phyloP scores from a whole-genome alignment of 2,329 filamentous ascomycete species.

The Ceratocystis lukuohia region DNA sequence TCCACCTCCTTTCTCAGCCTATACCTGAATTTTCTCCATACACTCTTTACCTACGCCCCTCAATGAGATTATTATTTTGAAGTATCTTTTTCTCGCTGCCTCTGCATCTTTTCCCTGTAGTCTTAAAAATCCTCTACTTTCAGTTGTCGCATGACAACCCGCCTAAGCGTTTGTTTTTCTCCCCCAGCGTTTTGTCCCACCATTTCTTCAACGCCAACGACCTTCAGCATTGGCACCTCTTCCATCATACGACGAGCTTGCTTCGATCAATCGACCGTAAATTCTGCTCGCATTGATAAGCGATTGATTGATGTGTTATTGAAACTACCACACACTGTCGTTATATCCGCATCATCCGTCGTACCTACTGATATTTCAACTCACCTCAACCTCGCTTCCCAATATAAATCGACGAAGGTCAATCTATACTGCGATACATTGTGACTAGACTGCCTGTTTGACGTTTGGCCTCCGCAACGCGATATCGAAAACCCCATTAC shows the following conservation, averaged over 20 bases:
- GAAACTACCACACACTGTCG: neutral
- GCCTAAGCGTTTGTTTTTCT: constrained; percentile 1
- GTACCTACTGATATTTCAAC: neutral
- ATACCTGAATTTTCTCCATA: neutral
- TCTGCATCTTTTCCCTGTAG: constrained; percentile 1
- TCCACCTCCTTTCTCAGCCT: neutral
- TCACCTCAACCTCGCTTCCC: neutral
- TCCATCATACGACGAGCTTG: neutral
- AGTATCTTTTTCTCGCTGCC: neutral
- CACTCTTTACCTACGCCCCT: neutral
- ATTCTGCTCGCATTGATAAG: neutral
- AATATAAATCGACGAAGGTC: too few species aligned
- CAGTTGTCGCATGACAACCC: neutral
- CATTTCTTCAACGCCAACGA: neutral
- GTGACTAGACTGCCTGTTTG: too few species aligned
- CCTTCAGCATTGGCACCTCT: neutral
- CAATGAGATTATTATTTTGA: neutral
- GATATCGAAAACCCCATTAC: too few species aligned
- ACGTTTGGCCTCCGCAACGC: too few species aligned
- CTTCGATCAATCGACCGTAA: neutral
- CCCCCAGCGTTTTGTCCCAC: constrained; percentile 7
- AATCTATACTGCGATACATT: too few species aligned
- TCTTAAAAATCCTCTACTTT: neutral
- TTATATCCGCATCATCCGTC: neutral
- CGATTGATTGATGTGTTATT: neutral